Evolutionary conservation across 495 filamentous ascomycete species (phyloP).

Genomic region (Penicillium desertorum): DNA sequence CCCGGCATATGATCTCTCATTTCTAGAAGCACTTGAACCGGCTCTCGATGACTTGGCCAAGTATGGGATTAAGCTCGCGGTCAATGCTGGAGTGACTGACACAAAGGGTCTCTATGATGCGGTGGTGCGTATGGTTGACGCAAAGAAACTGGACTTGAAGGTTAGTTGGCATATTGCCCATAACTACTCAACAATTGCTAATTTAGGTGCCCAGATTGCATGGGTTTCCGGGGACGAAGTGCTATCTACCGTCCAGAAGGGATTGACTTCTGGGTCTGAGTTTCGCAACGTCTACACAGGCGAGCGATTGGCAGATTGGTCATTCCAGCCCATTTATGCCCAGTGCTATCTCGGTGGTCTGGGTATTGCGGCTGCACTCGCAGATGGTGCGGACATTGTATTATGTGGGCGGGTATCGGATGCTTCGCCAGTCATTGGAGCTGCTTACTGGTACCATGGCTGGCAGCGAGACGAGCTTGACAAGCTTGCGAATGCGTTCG

Average conservation of each 20-base stretch:
- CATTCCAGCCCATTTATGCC: slow-evolving; percentile 55
- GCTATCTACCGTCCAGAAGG: slow-evolving; percentile 41
- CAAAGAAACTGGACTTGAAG: slow-evolving; percentile 47
- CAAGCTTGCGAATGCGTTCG: slow-evolving; percentile 51
- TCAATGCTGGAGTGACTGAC: slow-evolving; percentile 58
- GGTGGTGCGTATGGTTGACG: slow-evolving; percentile 44
- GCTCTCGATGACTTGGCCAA: slow-evolving; percentile 51
- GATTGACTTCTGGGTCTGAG: slow-evolving; percentile 33
- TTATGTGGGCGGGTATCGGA: slow-evolving; percentile 57
- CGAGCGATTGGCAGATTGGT: slow-evolving; percentile 48
- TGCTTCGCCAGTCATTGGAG: slow-evolving; percentile 54
- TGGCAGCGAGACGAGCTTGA: slow-evolving; percentile 47
- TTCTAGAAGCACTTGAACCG: slow-evolving; percentile 53
- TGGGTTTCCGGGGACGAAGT: slow-evolving; percentile 57
- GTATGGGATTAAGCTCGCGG: slow-evolving; percentile 54
- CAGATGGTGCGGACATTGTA: slow-evolving; percentile 57
- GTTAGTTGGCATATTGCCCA: slow-evolving; percentile 14
- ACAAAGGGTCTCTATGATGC: slow-evolving; percentile 48
- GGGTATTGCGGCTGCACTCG: slow-evolving; percentile 50
- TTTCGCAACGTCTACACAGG: slow-evolving; percentile 55
- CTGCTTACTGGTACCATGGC: slow-evolving; percentile 49
- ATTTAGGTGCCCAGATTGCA: slow-evolving; percentile 29
- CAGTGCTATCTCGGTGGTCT: slow-evolving; percentile 54
- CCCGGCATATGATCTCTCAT: slow-evolving; percentile 52
- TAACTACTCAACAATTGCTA: background rate